Conservation (phyloP, 306 rosid species). For the Prunus dulcis region DNA sequence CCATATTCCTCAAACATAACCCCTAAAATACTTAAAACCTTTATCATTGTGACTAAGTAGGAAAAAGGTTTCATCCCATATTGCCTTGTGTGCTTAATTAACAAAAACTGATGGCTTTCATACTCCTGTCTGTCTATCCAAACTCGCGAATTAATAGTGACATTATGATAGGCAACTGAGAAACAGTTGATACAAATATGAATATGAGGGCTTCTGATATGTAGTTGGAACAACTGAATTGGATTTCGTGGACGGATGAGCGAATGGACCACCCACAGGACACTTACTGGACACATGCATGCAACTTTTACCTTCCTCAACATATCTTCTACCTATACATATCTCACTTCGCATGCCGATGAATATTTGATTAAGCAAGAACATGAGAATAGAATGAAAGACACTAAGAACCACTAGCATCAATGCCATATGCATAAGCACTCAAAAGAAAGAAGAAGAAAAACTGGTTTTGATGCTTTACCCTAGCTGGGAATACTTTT, state of each 20-base stretch:
- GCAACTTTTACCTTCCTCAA: neutral
- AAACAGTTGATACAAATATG: neutral
- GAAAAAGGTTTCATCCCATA: neutral
- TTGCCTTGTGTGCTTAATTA: neutral
- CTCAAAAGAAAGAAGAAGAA: neutral
- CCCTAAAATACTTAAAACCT: neutral
- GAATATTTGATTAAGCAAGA: neutral
- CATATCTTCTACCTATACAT: neutral
- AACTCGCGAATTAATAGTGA: neutral
- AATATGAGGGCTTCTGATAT: neutral
- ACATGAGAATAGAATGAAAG: neutral
- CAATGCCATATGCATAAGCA: neutral
- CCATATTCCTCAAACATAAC: neutral
- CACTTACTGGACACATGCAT: neutral
- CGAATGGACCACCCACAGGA: neutral
- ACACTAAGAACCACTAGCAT: neutral
- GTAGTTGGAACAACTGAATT: neutral
- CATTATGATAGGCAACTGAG: neutral
- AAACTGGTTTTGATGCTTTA: constrained; percentile 35
- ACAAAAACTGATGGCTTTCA: neutral
- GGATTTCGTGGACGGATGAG: neutral
- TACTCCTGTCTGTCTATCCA: neutral
- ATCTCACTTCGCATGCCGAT: neutral
- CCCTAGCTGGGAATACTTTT: constrained; percentile 89
- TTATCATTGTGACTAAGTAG: neutral